Base-by-base conservation (phyloP, 495 filamentous ascomycete species). In the Massariosphaeria phaeospora region DNA sequence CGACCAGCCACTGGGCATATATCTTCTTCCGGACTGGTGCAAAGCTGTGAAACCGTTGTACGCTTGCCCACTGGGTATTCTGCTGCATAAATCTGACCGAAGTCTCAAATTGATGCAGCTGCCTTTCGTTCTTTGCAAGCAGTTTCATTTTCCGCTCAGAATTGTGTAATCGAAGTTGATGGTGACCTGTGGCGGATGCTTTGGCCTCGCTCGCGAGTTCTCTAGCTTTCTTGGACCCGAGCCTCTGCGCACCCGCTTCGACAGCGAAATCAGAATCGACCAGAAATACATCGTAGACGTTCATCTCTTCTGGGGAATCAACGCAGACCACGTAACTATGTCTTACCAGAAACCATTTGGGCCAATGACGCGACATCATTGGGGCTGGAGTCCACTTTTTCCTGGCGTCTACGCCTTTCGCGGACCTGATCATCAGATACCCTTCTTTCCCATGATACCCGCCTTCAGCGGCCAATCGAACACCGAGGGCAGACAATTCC, bases 401-500 rank as follows among this genome's bases (percentile, higher is more conserved):
- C 40, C 89, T 78, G 69, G 94, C 91, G 66, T 96, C 91, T 42
- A 95, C 79, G 13, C 91, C 91, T 60, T 95, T 94, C 0, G 86
- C 83, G 33, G 89, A 93, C 63, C 90, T 85, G 41, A 97, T 93
- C 49, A 94, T 82, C 42, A 97, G 74, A 62, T 88, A 90, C 9
- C 93, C 95, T 72, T 99, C 94, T 69, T 99, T 99, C 26, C 93
- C 93, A 66, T 97, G 94, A 64, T 95, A 97, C 61, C 89, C 93
- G 13, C 88, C 90, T 70, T 99, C 93, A 6, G 91, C 90, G 36
- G 93, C 91, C 43, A 99, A 79, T 27, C 94, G 79, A n/a, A 99
- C 88, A 5, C 94, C 94, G 7, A 99, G 76, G 2, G 94, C 90
- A 51, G 93, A 97, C 3, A 99, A 69, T 67, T 99, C 93, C 11